Conservation (phyloP, 2,329 filamentous ascomycete genomes). For the Corniculantispora saksenae region DNA sequence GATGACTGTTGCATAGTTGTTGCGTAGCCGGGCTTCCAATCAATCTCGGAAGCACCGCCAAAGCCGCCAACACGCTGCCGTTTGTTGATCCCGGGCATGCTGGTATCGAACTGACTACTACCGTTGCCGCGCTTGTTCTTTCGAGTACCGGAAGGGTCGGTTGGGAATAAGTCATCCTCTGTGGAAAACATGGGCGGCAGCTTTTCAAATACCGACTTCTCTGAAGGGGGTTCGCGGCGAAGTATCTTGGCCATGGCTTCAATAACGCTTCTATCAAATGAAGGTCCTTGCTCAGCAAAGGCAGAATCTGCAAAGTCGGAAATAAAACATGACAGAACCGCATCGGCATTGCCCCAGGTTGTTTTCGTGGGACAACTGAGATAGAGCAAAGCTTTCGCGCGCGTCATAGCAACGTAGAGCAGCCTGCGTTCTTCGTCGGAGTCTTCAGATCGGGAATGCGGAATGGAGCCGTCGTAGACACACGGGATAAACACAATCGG, state of each 20-base stretch:
- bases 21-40: conserved; percentile 47
- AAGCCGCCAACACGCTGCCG: conserved; percentile 29
- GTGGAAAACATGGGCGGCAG: conserved; percentile 55
- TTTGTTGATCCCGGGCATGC: conserved; percentile 30
- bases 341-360: conserved; percentile 57
- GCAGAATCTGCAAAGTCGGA: conserved; percentile 42
- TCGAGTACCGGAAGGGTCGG: conserved; percentile 54
- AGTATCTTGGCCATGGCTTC: conserved; percentile 72
- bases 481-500: conserved; percentile 91
- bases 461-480: conserved; percentile 86
- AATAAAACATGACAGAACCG: conserved; percentile 73
- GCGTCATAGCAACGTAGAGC: conserved; percentile 95
- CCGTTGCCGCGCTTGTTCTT: conserved; percentile 31
- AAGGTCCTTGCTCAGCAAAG: conserved; percentile 66
- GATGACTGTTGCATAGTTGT: conserved; percentile 64
- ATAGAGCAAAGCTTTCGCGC: conserved; percentile 83
- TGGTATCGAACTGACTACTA: conserved; percentile 23
- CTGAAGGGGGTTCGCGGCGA: conserved; percentile 58
- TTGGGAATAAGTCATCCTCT: conserved; percentile 69
- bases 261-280: conserved; percentile 63
- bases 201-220: conserved; percentile 53
- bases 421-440: conserved; percentile 83
- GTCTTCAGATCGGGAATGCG: conserved; percentile 84
- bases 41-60: conserved; percentile 28
- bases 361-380: conserved; percentile 76